These are phyloP conservation scores for Danielia reshetovae DNA, from an alignment of 805 yeast species.

Conservation along the genomic window DNA sequence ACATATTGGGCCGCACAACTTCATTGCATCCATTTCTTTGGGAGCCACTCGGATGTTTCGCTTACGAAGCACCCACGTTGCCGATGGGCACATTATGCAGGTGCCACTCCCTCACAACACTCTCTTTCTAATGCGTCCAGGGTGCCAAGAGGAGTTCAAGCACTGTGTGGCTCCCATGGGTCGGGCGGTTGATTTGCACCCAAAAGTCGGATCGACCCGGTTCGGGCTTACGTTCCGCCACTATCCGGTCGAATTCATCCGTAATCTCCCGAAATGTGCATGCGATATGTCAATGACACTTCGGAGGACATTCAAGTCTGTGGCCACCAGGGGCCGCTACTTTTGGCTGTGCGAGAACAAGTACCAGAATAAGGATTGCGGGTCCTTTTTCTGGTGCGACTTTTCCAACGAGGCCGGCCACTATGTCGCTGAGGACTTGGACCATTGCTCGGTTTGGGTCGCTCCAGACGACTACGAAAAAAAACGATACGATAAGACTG, in stretches of 20 bases:
- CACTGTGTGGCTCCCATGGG: constrained; percentile 55
- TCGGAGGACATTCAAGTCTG: constrained; percentile 50
- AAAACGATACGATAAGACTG: neutral
- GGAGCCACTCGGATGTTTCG: constrained; percentile 72
- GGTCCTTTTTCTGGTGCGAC: constrained; percentile 49
- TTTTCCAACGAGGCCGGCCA: constrained; percentile 30
- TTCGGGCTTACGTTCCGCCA: constrained; percentile 65
- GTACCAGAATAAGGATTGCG: constrained; percentile 44
- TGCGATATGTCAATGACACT: constrained; percentile 52
- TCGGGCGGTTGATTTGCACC: constrained; percentile 41
- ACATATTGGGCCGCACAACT: constrained; percentile 67
- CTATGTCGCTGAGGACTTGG: constrained; percentile 28
- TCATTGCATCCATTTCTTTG: constrained; percentile 61
- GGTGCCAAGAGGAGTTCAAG: constrained; percentile 71
- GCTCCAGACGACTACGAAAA: constrained; percentile 36
- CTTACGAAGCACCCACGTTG: constrained; percentile 41
- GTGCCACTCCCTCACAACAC: constrained; percentile 70
- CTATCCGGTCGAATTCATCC: constrained; percentile 37
- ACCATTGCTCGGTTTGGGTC: constrained; percentile 42
- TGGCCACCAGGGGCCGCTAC: constrained; percentile 49
- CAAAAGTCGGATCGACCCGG: constrained; percentile 46
- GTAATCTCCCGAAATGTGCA: constrained; percentile 41
- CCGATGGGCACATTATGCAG: constrained; percentile 34
- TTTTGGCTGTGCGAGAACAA: constrained; percentile 61
- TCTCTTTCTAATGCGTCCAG: constrained; percentile 69